Percentiles rank a stretch among this genome's conserved stretches.
Conservation (phyloP, 1,284 basidiomycete genomes). For the Apiotrichum siamense region DNA sequence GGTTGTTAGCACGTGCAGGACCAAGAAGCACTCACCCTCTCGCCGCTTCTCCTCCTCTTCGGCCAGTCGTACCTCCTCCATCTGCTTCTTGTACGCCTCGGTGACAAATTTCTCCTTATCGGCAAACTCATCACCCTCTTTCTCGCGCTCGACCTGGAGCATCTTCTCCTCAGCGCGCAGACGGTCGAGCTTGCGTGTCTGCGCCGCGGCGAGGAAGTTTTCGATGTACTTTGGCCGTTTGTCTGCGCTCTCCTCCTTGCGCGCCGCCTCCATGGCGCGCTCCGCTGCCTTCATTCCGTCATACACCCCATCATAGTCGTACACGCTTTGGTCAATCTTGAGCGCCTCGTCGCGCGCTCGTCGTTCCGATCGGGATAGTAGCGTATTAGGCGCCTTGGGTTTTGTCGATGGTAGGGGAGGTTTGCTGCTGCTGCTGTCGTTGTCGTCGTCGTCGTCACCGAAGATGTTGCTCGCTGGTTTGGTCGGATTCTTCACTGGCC, state of each 20-base stretch:
- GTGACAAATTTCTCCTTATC: slow-evolving; percentile 98
- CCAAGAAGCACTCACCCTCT: slow-evolving; percentile 60
- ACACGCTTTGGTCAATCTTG: slow-evolving; percentile 74
- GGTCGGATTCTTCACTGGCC: slow-evolving; percentile 3
- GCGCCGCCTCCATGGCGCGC: slow-evolving; percentile 60
- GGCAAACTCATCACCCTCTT: slow-evolving; percentile 87
- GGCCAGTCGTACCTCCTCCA: slow-evolving; percentile 80
- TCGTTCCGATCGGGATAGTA: slow-evolving; percentile 31
- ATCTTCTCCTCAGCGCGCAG: slow-evolving; percentile 97
- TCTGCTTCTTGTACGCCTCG: slow-evolving; percentile 93
- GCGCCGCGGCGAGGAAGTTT: slow-evolving; percentile 72
- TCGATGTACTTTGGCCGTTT: slow-evolving; percentile 93
- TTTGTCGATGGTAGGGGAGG: neutral
- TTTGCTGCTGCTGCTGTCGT: slow-evolving; percentile 11
- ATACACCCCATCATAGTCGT: slow-evolving; percentile 94
- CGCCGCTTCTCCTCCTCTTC: slow-evolving; percentile 82
- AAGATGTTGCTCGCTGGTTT: slow-evolving; percentile 14
- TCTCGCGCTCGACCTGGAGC: slow-evolving; percentile 85
- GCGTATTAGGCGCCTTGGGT: neutral
- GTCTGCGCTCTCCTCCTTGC: slow-evolving; percentile 64
- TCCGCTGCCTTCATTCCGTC: slow-evolving; percentile 91
- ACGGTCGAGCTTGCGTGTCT: slow-evolving; percentile 78
- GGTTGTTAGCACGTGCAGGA: neutral
- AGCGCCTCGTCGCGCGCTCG: slow-evolving; percentile 60
- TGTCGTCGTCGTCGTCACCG: slow-evolving; percentile 37